phyloP scores from a whole-genome alignment of 2,329 filamentous ascomycete species.

The Falciphora oryzae region DNA sequence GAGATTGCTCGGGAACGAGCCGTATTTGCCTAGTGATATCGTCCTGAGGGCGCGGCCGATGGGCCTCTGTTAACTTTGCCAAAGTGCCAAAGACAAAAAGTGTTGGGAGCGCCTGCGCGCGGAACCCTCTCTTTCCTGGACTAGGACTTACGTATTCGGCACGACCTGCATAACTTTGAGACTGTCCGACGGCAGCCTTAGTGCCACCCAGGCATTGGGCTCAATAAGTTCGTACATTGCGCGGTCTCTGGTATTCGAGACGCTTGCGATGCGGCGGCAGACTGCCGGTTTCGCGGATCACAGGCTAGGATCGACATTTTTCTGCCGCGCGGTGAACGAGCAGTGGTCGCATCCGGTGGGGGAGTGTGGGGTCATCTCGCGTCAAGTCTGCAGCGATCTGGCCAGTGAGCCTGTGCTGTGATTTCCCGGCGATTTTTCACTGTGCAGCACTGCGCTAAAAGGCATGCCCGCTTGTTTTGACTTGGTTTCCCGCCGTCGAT shows the following conservation, averaged over 20 bases:
- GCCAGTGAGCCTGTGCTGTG: too few species aligned
- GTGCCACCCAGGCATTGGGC: constrained; percentile 54
- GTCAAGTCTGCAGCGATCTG: too few species aligned
- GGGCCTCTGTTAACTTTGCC: constrained; percentile 10
- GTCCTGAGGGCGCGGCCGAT: constrained; percentile 46
- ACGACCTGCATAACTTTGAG: constrained; percentile 51
- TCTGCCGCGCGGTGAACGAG: background rate
- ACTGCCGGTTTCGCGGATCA: background rate
- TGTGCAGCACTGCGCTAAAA: too few species aligned
- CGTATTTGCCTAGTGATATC: constrained; percentile 88
- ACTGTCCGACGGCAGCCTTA: constrained; percentile 54
- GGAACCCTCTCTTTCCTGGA: background rate
- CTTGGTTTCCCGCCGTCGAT: too few species aligned
- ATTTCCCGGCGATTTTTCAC: background rate
- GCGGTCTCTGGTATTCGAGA: background rate
- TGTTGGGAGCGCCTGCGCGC: background rate
- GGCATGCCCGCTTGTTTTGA: too few species aligned
- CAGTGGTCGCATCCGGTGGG: too few species aligned
- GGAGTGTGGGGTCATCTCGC: too few species aligned
- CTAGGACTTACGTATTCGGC: constrained; percentile 51
- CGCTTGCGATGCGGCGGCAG: background rate
- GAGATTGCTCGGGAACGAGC: constrained; percentile 81
- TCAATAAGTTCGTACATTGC: constrained; percentile 33
- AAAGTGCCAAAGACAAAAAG: constrained; percentile 11
- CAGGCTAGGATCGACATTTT: constrained; percentile 2